Conservation (phyloP, 2,329 filamentous ascomycete species). For the Paraphaeosphaeria sporulosa region DNA sequence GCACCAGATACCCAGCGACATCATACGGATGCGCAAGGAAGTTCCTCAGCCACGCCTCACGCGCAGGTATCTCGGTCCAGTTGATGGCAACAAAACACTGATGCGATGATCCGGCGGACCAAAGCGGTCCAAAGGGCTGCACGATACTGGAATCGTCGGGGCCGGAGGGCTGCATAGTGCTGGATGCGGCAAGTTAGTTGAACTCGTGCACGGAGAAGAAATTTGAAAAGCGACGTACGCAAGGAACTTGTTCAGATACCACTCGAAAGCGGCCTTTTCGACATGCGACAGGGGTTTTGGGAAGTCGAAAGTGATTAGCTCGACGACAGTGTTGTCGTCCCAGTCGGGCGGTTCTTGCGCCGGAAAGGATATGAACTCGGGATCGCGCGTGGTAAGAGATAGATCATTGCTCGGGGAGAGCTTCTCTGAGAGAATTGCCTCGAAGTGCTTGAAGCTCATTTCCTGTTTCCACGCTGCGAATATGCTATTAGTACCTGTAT, state of each 20-base stretch:
- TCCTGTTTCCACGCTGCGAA: not conserved
- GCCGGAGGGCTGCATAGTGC: not conserved
- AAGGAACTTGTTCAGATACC: conserved; percentile 3
- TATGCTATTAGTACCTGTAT: not conserved
- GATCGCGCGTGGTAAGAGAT: not conserved
- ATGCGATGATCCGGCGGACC: not conserved
- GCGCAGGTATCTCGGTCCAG: not conserved
- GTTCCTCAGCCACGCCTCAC: conserved; percentile 3
- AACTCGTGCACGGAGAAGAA: not conserved
- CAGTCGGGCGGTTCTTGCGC: not conserved
- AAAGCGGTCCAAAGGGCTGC: not conserved
- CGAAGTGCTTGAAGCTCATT: not conserved
- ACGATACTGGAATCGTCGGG: not conserved
- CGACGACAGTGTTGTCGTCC: not conserved
- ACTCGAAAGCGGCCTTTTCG: not conserved
- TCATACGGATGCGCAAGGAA: conserved; percentile 3
- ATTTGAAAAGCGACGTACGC: not conserved
- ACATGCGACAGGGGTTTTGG: not conserved
- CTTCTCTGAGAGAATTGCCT: not conserved
- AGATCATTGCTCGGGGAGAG: not conserved
- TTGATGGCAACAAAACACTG: not conserved
- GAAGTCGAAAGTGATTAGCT: conserved; percentile 1
- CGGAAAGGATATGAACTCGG: not conserved
- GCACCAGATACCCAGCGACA: not conserved
- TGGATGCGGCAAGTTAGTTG: not conserved